Evolutionary conservation across 163 green algal species (phyloP), one percentile per base, ranked within the genome.

Genomic region (Scenedesmus sp.): DNA sequence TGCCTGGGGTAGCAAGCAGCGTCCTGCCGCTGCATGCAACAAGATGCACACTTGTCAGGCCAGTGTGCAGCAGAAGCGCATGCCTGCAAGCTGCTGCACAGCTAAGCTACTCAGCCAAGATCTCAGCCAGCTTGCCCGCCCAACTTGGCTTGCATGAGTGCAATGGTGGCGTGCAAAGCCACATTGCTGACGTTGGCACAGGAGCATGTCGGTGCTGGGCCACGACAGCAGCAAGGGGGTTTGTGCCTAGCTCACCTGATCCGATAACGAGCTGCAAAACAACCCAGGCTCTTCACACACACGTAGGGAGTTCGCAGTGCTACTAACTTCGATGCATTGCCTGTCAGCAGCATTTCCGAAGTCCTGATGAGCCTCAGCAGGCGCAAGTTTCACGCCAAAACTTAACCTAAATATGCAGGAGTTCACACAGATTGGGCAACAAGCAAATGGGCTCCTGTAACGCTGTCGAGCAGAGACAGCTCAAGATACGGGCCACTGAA

Each of bases 341-440:
- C 59, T 72, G 59, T 72, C 59, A 72, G 59, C 59, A 72, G 59
- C 59, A 72, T 72, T 72, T 72, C 59, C 59, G 59, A 72, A 72
- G 59, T 6, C 59, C 59, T 72, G 59, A 35, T 7, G 59, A 12
- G 22, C 24, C 59, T 72, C 59, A 72, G 59, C 59, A 35, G 22
- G 59, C 22, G 22, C 24, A 72, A 72, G 22, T 72, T 72, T 24
- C 22, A 72, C 59, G 35, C 59, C 59, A 72, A 72, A 72, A 72
- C 15, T 12, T 12, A 35, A 22, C 59, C 59, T 24, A 72, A 72
- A 72, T 72, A 24, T 72, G 22, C 59, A 22, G 24, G 15, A 72
- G 22, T 72, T 35, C 22, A 33, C 59, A 72, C 22, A 35, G 24
- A 72, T 72, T 72, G 59, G 59, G 22, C 22, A 72, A 35, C 59